Conservation (phyloP, 305 asterid genomes). For the Striga hermonthica region DNA sequence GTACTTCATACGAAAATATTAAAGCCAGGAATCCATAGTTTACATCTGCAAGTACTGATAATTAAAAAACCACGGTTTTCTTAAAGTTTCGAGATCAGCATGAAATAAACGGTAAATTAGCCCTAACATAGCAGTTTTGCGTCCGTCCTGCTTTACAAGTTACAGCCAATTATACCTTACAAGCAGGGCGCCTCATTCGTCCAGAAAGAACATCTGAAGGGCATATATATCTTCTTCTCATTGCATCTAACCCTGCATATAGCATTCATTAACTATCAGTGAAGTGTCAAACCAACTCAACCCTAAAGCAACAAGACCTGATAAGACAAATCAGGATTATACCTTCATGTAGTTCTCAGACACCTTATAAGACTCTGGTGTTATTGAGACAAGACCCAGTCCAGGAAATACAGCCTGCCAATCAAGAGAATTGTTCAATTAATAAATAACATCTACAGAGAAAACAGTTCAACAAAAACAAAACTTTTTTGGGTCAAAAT, state of each 20-base stretch:
- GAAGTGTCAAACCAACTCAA: slow-evolving; percentile 19
- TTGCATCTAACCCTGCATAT: slow-evolving; percentile 40
- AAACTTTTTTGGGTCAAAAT: not conserved
- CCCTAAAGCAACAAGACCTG: not conserved
- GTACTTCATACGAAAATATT: slow-evolving; percentile 17
- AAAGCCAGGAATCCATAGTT: slow-evolving; percentile 27
- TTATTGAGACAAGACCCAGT: slow-evolving; percentile 50
- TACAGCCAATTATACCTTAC: slow-evolving; percentile 35
- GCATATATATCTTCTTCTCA: slow-evolving; percentile 28
- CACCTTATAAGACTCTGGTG: slow-evolving; percentile 56
- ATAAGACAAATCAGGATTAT: not conserved
- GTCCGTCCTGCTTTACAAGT: slow-evolving; percentile 37
- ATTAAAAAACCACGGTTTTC: slow-evolving; percentile 28
- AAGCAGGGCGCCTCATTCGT: slow-evolving; percentile 31
- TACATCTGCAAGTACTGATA: slow-evolving; percentile 36
- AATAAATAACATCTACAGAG: not conserved
- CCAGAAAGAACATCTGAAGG: slow-evolving; percentile 32
- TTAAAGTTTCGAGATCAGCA: slow-evolving; percentile 25
- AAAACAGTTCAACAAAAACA: not conserved
- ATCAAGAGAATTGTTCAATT: slow-evolving; percentile 3
- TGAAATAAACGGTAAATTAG: slow-evolving; percentile 12
- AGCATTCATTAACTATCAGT: slow-evolving; percentile 6
- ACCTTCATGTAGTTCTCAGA: slow-evolving; percentile 54
- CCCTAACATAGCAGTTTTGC: slow-evolving; percentile 26
- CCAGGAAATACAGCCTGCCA: slow-evolving; percentile 65